Evolutionary conservation across 139 green algal species (phyloP).

Genomic region (Trebouxia sp.): DNA sequence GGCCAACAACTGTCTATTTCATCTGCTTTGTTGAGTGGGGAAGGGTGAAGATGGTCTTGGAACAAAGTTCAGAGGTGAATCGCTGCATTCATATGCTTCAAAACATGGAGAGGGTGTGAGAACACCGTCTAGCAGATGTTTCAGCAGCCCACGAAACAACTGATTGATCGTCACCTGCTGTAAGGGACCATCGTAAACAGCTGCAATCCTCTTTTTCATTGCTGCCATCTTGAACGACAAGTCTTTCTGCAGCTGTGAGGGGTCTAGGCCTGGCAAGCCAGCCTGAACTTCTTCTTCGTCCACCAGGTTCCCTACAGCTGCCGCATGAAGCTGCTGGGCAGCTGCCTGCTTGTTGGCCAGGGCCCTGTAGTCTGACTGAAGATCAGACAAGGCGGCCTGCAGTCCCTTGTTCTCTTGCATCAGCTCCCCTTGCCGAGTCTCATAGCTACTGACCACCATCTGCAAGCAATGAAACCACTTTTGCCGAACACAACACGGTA

Average conservation of each 20-base stretch:
- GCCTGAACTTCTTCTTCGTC: neutral
- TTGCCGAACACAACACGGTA: no score
- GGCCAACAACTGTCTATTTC: no score
- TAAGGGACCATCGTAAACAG: neutral
- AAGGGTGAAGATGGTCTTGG: no score
- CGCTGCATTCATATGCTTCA: no score
- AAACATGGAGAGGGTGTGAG: no score
- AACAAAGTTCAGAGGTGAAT: no score
- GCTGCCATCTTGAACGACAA: slow-evolving; percentile 27
- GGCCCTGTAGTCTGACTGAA: slow-evolving; percentile 41
- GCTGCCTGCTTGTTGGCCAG: slow-evolving; percentile 33
- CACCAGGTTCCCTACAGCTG: slow-evolving; percentile 11
- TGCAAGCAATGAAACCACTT: no score
- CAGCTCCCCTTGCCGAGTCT: slow-evolving; percentile 51
- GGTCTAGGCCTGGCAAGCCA: neutral
- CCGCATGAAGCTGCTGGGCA: slow-evolving; percentile 2
- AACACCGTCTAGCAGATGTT: no score
- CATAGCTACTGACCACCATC: slow-evolving; percentile 56
- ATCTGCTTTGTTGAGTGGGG: no score
- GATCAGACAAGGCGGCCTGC: slow-evolving; percentile 39
- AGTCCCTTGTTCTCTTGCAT: slow-evolving; percentile 50
- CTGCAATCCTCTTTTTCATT: neutral
- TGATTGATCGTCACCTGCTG: slow-evolving; percentile 18
- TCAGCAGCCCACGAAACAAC: no score
- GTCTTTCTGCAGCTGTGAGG: neutral